These are phyloP conservation scores for Phascolomyces articulosus DNA, from an alignment of 371 early-diverging fungal genomes.

Conservation along the genomic window DNA sequence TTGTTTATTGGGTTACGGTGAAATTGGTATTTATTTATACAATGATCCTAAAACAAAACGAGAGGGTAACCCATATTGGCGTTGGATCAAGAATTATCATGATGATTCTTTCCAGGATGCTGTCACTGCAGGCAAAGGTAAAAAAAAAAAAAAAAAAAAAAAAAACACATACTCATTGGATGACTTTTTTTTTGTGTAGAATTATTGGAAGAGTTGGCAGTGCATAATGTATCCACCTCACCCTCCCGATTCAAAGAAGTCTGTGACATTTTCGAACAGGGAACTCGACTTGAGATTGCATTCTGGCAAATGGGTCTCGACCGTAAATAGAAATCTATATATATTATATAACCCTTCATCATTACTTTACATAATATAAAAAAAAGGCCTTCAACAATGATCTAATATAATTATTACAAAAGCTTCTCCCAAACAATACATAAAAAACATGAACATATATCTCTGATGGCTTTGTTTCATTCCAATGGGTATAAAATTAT, in stretches of 20 bases:
- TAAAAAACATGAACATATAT: too few relatives aligned
- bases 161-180: background rate
- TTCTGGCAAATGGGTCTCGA: constrained; percentile 78
- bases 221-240: constrained; percentile 53
- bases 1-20: constrained; percentile 84
- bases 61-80: constrained; percentile 81
- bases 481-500: too few relatives aligned
- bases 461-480: too few relatives aligned
- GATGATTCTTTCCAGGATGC: constrained; percentile 68
- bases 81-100: constrained; percentile 79
- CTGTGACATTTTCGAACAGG: constrained; percentile 72
- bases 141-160: constrained; percentile 9
- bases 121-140: constrained; percentile 62
- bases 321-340: constrained; percentile 9
- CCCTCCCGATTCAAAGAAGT: constrained; percentile 60
- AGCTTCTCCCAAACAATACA: too few relatives aligned
- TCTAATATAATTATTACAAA: too few relatives aligned
- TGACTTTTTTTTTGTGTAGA: too few relatives aligned
- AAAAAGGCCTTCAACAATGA: too few relatives aligned
- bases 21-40: constrained; percentile 68
- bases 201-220: constrained; percentile 52
- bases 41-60: constrained; percentile 68
- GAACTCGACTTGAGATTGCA: constrained; percentile 65
- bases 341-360: background rate
- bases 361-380: too few relatives aligned